Conservation (phyloP, 768 basidiomycete genomes). For the Mycena amicta region DNA sequence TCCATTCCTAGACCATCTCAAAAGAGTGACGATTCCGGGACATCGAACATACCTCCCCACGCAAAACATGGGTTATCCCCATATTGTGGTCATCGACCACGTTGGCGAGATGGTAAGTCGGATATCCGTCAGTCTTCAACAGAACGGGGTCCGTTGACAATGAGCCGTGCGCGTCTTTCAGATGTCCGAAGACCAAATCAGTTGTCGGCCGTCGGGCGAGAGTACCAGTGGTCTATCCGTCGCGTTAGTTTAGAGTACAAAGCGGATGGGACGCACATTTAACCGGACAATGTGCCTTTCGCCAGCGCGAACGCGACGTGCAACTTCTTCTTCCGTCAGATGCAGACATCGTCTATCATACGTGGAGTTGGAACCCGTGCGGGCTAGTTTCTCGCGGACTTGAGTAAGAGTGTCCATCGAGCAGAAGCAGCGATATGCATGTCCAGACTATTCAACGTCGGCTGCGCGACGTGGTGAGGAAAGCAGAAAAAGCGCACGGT, state of each 20-base stretch:
- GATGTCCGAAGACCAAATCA: slow-evolving; percentile 77
- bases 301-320: slow-evolving; percentile 69
- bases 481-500: slow-evolving; percentile 52
- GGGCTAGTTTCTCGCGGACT: slow-evolving; percentile 70
- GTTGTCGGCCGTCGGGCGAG: slow-evolving; percentile 50
- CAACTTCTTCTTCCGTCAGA: slow-evolving; percentile 84
- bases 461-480: not conserved
- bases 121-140: slow-evolving; percentile 89
- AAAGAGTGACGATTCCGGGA: not conserved
- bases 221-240: slow-evolving; percentile 56
- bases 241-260: not conserved
- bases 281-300: slow-evolving; percentile 84
- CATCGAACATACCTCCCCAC: slow-evolving; percentile 75
- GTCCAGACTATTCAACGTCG: slow-evolving; percentile 58
- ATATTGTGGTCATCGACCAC: slow-evolving; percentile 96
- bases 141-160: slow-evolving; percentile 88
- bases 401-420: slow-evolving; percentile 66
- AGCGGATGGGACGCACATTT: slow-evolving; percentile 58
- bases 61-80: slow-evolving; percentile 93
- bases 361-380: slow-evolving; percentile 71
- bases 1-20: slow-evolving; percentile 78
- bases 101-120: slow-evolving; percentile 95
- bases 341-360: slow-evolving; percentile 91
- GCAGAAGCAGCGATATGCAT: slow-evolving; percentile 97
- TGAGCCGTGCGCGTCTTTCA: slow-evolving; percentile 76